Evolutionary conservation across 2,329 filamentous ascomycete genomes (phyloP), one percentile per base, ranked within the genome.

Genomic region (Alternaria sp.): DNA sequence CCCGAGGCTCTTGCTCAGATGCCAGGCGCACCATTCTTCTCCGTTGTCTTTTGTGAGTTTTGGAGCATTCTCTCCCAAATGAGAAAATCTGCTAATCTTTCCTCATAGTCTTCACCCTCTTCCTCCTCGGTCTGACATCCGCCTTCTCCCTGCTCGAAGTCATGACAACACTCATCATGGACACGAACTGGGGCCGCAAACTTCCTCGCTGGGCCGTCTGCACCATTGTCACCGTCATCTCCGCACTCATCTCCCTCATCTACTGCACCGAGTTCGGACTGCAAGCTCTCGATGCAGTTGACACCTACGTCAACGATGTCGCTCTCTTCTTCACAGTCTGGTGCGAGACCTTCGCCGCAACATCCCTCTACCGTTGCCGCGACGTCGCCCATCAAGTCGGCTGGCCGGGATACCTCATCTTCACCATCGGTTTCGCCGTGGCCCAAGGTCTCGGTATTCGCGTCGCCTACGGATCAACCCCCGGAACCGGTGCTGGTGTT

Each of bases 111-210:
- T 84, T 87, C 64, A 87, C 85, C 0, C 79, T 87, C 9, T 82
- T 86, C 64, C 81, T 87, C 1, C 80, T 87, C 0, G 85, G 86
- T 0, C 85, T 86, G 66, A 86, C 83, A 58, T 87, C 85, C 0
- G 83, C 85, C 0, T 87, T 87, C 63, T 85, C 84, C 43, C 85
- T 87, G 84, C 75, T 87, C 3, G 85, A 87, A 64, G 84, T 84
- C 12, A 79, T 84, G 9, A 82, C 84, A 11, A 87, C 86, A 0
- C 67, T 87, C 43, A 74, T 84, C 55, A 82, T 85, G 74, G 85
- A 87, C 63, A 77, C 82, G 0, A 82, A 83, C 18, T 61, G 44
- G 0, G 81, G 80, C 2, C 78, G 84, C 25, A 81, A 79, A 3
- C 63, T 79, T 44, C 56, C 56, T 1, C 56, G 56, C 33, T 58